Evolutionary conservation across 2,329 filamentous ascomycete genomes (phyloP), one percentile per base, ranked within the genome.

Genomic region (Penicillium olsonii): DNA sequence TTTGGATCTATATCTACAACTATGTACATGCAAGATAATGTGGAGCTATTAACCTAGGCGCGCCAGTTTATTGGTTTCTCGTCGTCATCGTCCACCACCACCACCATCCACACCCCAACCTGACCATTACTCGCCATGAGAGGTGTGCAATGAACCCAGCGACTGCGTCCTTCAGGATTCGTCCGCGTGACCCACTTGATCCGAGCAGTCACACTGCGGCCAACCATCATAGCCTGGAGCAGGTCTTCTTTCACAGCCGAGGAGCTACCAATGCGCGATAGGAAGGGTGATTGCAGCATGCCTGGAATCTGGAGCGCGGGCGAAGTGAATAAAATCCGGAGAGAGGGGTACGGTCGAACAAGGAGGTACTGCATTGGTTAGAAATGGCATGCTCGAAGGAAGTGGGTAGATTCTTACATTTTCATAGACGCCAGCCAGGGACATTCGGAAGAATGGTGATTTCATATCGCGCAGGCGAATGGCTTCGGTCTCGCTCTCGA

Each of bases 71-170:
- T 34, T 33, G 56, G 42, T 35, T 51, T 24, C 31, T 57, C 56
- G 11, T 74, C 70, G 38, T 87, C 84, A 45, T 84, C 84, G 54
- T 90, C 85, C 3, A 89, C 82, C 12, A 91, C 76, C 0, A 90
- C 79, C 5, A 90, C 77, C 84, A 91, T 88, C 87, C 87, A 91
- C 0, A 90, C 87, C 14, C 88, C 88, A 0, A 91, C 82, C 3
- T 80, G 75, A 2, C 85, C 84, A 54, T 84, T 84, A 35, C 78
- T 78, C 2, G 86, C 87, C 3, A 88, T 69, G 3, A 91, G 71
- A 2, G 88, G 87, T 18, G 87, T 91, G 63, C 86, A 88, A 66
- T 91, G 87, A 34, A 91, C 87, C 87, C 87, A 91, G 37, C 87
- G 79, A 41, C 80, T 78, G 15, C 85, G 78, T 0, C 87, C 87